Percentiles rank a stretch among this genome's conserved stretches.
Conservation (phyloP, 805 yeast species). For the Saccharomycopsis lassenensis region DNA sequence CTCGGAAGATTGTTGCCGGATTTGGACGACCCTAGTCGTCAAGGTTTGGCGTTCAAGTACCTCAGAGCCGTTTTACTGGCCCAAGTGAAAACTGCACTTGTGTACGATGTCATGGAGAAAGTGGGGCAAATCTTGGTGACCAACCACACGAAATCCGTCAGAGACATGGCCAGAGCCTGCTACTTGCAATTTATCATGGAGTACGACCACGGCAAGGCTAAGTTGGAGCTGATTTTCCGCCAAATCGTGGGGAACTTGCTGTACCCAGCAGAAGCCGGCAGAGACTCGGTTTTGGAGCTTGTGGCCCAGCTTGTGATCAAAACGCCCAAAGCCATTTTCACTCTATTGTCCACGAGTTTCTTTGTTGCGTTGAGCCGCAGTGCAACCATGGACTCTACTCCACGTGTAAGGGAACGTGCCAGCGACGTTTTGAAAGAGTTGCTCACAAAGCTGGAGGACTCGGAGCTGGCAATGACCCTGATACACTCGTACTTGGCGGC, state of each 20-base stretch:
- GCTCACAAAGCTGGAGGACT: constrained; percentile 37
- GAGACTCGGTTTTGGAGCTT: constrained; percentile 85
- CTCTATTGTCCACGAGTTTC: constrained; percentile 59
- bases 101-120: constrained; percentile 78
- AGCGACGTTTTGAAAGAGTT: constrained; percentile 45
- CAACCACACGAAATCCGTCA: constrained; percentile 68
- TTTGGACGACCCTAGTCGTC: constrained; percentile 79
- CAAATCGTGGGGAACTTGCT: constrained; percentile 69
- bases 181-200: constrained; percentile 84
- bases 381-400: constrained; percentile 63
- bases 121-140: constrained; percentile 82
- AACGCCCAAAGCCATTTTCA: constrained; percentile 46
- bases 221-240: constrained; percentile 72
- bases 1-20: constrained; percentile 72
- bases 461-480: constrained; percentile 24
- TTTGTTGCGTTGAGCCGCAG: constrained; percentile 76
- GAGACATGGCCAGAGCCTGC: constrained; percentile 75
- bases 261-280: constrained; percentile 78
- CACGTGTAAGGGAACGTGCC: constrained; percentile 80
- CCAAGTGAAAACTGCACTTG: constrained; percentile 71
- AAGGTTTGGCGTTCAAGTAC: constrained; percentile 80
- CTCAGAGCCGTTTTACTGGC: constrained; percentile 66
- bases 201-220: constrained; percentile 85
- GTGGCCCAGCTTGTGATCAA: constrained; percentile 60
- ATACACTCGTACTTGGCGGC: constrained; percentile 36